Evolutionary conservation across 352 stramenopile species (phyloP).

Genomic region (Blastocystis sp.): DNA sequence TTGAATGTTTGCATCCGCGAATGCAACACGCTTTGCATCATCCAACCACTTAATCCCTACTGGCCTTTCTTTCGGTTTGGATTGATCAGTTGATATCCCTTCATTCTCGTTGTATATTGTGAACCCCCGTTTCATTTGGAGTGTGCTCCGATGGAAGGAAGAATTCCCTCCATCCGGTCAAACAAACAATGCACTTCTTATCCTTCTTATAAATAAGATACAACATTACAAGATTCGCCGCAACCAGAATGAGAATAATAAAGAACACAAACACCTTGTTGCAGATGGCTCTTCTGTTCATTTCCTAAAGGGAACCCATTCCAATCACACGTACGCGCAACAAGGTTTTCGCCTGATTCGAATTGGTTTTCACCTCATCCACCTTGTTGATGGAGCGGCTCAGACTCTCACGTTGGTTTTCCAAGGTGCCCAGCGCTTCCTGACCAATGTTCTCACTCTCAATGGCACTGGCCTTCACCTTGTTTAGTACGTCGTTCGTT

Average conservation of each 20-base stretch:
- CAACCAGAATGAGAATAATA: constrained; percentile 39
- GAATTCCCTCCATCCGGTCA: neutral
- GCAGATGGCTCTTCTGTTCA: constrained; percentile 29
- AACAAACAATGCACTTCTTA: constrained; percentile 53
- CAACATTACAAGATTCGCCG: constrained; percentile 34
- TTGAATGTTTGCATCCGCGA: neutral
- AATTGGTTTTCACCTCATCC: constrained; percentile 51
- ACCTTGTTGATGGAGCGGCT: constrained; percentile 41
- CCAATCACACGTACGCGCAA: neutral
- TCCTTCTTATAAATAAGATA: constrained; percentile 30
- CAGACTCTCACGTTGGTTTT: constrained; percentile 17
- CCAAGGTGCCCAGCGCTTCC: constrained; percentile 13
- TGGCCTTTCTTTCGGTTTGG: neutral
- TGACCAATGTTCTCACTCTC: constrained; percentile 48
- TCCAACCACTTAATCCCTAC: neutral
- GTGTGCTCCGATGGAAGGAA: neutral
- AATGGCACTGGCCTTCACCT: constrained; percentile 37
- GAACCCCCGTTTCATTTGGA: neutral
- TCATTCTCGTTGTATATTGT: neutral
- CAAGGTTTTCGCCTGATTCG: constrained; percentile 28
- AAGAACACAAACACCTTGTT: constrained; percentile 23
- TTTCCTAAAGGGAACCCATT: neutral
- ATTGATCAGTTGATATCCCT: neutral
- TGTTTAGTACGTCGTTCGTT: constrained; percentile 19
- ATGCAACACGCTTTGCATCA: neutral